A percentile compares a stretch with the other conserved stretches of the same genome.
These are phyloP conservation scores for Phytophthora pluvialis DNA, from an alignment of 352 stramenopile genomes.

Conservation along the genomic window DNA sequence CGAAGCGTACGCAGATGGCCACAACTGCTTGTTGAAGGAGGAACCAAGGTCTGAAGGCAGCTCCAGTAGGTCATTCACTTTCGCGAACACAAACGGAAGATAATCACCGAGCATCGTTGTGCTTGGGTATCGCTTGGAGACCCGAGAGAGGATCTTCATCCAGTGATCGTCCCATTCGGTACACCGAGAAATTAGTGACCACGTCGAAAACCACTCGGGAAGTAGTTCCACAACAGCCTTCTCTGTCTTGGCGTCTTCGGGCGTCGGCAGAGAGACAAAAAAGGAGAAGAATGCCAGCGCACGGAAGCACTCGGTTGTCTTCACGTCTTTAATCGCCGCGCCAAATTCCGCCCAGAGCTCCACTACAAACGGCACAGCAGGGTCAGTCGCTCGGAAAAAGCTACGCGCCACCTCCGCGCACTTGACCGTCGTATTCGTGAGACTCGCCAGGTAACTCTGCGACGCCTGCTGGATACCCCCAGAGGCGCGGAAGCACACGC, in stretches of 20 bases:
- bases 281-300: constrained; percentile 69
- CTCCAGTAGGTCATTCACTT: constrained; percentile 65
- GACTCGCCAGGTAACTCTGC: constrained; percentile 42
- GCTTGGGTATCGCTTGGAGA: constrained; percentile 55
- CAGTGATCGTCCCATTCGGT: constrained; percentile 75
- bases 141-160: constrained; percentile 75
- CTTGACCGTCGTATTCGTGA: constrained; percentile 53
- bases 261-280: constrained; percentile 39
- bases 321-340: constrained; percentile 45
- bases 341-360: constrained; percentile 65
- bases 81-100: constrained; percentile 69
- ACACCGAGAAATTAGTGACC: constrained; percentile 58
- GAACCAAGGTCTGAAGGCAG: constrained; percentile 72
- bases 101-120: constrained; percentile 38
- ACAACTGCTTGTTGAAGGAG: constrained; percentile 68
- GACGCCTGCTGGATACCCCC: constrained; percentile 47
- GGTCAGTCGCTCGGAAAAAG: constrained; percentile 42
- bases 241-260: constrained; percentile 12
- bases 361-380: constrained; percentile 37
- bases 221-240: constrained; percentile 37
- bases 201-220: constrained; percentile 63
- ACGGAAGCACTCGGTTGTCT: constrained; percentile 64
- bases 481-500: constrained; percentile 54
- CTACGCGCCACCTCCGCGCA: constrained; percentile 58
- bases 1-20: constrained; percentile 52